Percentiles rank a stretch among this genome's conserved stretches.
These are phyloP conservation scores for Daldinia eschscholtzii DNA, from an alignment of 2,329 filamentous ascomycete genomes.

Conservation along the genomic window DNA sequence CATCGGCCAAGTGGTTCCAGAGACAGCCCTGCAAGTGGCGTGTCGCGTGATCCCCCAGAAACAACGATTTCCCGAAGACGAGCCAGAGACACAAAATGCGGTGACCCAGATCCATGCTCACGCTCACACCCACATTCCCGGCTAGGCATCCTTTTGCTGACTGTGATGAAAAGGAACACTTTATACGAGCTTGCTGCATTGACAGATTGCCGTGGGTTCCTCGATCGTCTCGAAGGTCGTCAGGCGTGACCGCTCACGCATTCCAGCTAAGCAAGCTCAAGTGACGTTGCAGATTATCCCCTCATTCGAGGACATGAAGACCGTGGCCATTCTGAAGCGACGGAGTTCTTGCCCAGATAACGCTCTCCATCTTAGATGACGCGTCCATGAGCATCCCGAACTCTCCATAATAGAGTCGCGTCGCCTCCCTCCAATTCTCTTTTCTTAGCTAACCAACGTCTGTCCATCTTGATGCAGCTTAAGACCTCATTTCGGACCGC, in stretches of 20 bases:
- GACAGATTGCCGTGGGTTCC: background rate
- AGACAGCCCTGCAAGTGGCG: conserved; percentile 25
- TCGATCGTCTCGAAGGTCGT: conserved; percentile 8
- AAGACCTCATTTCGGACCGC: conserved; percentile 14
- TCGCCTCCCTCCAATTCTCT: conserved; percentile 16
- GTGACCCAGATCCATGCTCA: conserved; percentile 18
- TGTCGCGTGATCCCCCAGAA: conserved; percentile 29
- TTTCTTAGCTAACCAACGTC: conserved; percentile 20
- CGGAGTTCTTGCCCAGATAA: conserved; percentile 16
- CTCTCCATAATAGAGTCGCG: conserved; percentile 13
- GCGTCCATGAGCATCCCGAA: conserved; percentile 10
- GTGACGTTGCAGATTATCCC: conserved; percentile 27
- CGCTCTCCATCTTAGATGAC: conserved; percentile 16
- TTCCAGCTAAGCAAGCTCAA: conserved; percentile 23
- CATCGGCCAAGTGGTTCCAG: conserved; percentile 34
- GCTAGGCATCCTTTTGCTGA: conserved; percentile 31
- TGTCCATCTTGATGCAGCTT: conserved; percentile 14
- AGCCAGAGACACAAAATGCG: conserved; percentile 25
- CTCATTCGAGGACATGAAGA: conserved; percentile 16
- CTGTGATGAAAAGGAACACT: conserved; percentile 3
- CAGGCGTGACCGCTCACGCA: conserved; percentile 10
- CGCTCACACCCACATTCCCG: background rate
- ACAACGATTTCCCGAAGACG: conserved; percentile 10
- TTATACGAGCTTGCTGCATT: conserved; percentile 5
- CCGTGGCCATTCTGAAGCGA: conserved; percentile 21